These are phyloP conservation scores for Ballota nigra DNA, from an alignment of 257 asterid species.

Conservation along the genomic window DNA sequence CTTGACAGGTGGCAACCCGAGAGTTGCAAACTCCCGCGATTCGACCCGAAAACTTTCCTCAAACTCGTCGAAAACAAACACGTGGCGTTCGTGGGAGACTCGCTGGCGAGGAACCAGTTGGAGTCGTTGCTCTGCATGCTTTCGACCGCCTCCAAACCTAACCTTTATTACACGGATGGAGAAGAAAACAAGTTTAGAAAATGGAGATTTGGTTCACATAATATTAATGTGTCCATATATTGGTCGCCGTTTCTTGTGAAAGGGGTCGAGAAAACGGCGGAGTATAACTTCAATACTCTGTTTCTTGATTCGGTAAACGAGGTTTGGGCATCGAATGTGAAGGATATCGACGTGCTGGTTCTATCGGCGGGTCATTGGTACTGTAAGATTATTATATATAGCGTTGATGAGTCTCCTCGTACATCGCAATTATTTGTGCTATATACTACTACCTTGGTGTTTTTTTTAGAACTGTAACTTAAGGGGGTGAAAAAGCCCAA, in stretches of 20 bases:
- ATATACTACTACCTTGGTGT: too few species aligned
- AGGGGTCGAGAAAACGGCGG: constrained; percentile 49
- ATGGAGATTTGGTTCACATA: constrained; percentile 52
- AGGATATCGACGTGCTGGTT: constrained; percentile 44
- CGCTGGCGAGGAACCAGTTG: constrained; percentile 77
- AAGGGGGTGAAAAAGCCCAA: too few species aligned
- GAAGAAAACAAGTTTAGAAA: constrained; percentile 63
- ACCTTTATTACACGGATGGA: constrained; percentile 43
- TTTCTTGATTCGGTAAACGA: constrained; percentile 56
- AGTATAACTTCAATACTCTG: constrained; percentile 38
- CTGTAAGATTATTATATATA: neutral
- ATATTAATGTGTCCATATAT: constrained; percentile 50
- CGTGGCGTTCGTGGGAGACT: constrained; percentile 86
- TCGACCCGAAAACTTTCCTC: constrained; percentile 59
- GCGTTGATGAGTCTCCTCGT: too few species aligned
- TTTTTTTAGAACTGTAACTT: too few species aligned
- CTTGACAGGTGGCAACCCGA: constrained; percentile 79
- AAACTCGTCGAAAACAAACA: constrained; percentile 45
- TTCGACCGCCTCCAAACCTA: constrained; percentile 44
- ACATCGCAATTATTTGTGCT: too few species aligned
- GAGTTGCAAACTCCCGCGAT: constrained; percentile 58
- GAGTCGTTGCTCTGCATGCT: constrained; percentile 73
- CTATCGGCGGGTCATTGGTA: constrained; percentile 72
- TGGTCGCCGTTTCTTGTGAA: constrained; percentile 88
- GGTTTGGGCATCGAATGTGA: constrained; percentile 57